Percentiles rank a stretch among this genome's conserved stretches.
Evolutionary conservation across 2,329 filamentous ascomycete species (phyloP).

Genomic region (Beauveria asiatica): DNA sequence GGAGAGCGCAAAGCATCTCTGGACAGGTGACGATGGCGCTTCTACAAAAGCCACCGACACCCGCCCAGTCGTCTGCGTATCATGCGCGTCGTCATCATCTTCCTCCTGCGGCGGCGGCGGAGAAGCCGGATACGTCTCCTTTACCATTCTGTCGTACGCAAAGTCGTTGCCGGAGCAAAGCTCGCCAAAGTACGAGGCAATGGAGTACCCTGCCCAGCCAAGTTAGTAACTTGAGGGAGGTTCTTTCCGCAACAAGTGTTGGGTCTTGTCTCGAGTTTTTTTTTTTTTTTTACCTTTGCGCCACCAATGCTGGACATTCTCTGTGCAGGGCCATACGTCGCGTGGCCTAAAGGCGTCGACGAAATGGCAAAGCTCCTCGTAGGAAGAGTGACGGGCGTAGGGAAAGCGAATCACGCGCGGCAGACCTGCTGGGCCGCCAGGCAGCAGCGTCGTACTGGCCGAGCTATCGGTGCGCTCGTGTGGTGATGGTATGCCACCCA

Average conservation of each 20-base stretch:
- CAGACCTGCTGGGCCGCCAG: conserved; percentile 16
- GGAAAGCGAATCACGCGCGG: conserved; percentile 55
- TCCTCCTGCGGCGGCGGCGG: background rate
- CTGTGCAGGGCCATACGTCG: conserved; percentile 79
- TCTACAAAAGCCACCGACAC: background rate
- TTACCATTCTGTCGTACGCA: conserved; percentile 56
- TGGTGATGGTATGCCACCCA: conserved; percentile 14
- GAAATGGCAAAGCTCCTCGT: conserved; percentile 66
- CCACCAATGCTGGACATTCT: conserved; percentile 54
- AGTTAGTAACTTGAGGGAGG: background rate
- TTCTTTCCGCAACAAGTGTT: no score
- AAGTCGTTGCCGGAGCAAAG: conserved; percentile 56
- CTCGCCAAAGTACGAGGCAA: conserved; percentile 62
- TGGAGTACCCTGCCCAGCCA: conserved; percentile 40
- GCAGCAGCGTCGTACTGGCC: background rate
- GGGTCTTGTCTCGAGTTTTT: background rate
- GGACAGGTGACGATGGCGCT: background rate
- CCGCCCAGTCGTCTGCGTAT: background rate
- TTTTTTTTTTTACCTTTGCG: conserved; percentile 31
- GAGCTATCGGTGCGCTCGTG: background rate
- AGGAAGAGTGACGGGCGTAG: conserved; percentile 85
- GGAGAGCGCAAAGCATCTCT: background rate
- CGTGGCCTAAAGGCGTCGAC: conserved; percentile 59
- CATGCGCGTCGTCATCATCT: background rate
- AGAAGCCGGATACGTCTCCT: conserved; percentile 14